A percentile compares a stretch with the other conserved stretches of the same genome.
Evolutionary conservation across 192 early-diverging fungal genomes (phyloP).

Genomic region (Rhizophagus clarus): DNA sequence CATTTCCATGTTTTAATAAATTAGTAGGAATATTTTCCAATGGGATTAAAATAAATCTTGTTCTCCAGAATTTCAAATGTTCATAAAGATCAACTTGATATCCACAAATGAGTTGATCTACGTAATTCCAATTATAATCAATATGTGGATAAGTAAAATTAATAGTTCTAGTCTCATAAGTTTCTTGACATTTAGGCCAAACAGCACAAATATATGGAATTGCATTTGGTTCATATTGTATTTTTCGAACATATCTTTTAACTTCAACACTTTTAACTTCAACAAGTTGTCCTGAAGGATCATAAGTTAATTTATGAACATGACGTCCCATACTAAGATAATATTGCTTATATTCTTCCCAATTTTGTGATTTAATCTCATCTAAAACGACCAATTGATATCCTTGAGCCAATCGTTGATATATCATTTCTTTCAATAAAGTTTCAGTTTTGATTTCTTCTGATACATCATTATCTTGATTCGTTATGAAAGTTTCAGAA

Average conservation of each 20-base stretch:
- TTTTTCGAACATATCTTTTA: constrained; percentile 78
- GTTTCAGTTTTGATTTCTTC: constrained; percentile 50
- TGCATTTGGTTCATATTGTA: constrained; percentile 56
- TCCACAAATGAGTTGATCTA: constrained; percentile 90
- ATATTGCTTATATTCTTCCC: constrained; percentile 39
- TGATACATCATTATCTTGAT: constrained; percentile 43
- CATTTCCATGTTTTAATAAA: constrained; percentile 49
- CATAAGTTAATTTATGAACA: constrained; percentile 79
- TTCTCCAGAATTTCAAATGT: constrained; percentile 81
- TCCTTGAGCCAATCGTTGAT: constrained; percentile 89
- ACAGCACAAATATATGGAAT: constrained; percentile 79
- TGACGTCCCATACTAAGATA: constrained; percentile 92
- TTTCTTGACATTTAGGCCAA: constrained; percentile 76
- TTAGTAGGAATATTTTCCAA: constrained; percentile 61
- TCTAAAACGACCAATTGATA: constrained; percentile 80
- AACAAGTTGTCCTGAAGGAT: constrained; percentile 62
- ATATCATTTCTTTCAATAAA: constrained; percentile 82
- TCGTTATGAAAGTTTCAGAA: constrained; percentile 48
- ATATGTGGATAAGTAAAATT: constrained; percentile 79
- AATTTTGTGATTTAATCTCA: constrained; percentile 21
- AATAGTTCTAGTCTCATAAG: constrained; percentile 59
- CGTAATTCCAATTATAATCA: constrained; percentile 91
- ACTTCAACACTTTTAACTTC: constrained; percentile 86
- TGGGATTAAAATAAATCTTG: constrained; percentile 90
- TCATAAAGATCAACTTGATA: constrained; percentile 81